Evolutionary conservation across 2,329 filamentous ascomycete species (phyloP), one percentile per base, ranked within the genome.

Genomic region (Colletotrichum ledebouriae): DNA sequence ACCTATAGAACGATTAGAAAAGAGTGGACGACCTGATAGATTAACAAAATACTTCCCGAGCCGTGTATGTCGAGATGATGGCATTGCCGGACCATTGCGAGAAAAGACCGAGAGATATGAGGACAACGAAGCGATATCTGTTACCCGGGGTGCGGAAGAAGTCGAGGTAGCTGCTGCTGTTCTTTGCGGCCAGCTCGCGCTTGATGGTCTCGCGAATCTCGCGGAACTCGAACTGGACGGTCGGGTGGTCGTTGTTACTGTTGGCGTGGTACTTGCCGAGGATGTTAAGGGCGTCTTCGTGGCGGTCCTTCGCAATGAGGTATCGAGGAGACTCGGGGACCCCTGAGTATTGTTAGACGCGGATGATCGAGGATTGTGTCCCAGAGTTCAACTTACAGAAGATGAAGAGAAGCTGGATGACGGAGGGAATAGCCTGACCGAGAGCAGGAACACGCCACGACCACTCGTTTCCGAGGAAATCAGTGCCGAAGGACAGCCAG

Each of bases 161-260:
- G 73, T 87, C 84, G 9, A 81, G 55, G 75, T 87, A 89, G 69
- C 79, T 83, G 75, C 81, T 85, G 65, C 77, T 81, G 47, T 80
- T 78, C 72, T 80, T 78, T 73, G 78, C 79, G 72, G 82, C 79
- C 72, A 83, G 79, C 75, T 89, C 87, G 25, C 87, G 73, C 62
- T 80, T 78, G 67, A 89, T 80, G 6, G 86, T 88, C 73, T 88
- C 85, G 75, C 84, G 84, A 76, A 90, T 89, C 76, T 90, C 87
- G 41, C 81, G 80, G 77, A 81, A 88, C 73, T 89, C 86, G 73
- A 87, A 86, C 72, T 88, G 84, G 5, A 90, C 88, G 15, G 83
- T 84, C 12, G 83, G 76, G 76, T 88, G 73, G 37, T 76, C 68
- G 56, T 69, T 71, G 71, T 78, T 70, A 42, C 75, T 76, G 53